Evolutionary conservation across 2,329 filamentous ascomycete species (phyloP).

Genomic region (Taxawa tesnikishii): DNA sequence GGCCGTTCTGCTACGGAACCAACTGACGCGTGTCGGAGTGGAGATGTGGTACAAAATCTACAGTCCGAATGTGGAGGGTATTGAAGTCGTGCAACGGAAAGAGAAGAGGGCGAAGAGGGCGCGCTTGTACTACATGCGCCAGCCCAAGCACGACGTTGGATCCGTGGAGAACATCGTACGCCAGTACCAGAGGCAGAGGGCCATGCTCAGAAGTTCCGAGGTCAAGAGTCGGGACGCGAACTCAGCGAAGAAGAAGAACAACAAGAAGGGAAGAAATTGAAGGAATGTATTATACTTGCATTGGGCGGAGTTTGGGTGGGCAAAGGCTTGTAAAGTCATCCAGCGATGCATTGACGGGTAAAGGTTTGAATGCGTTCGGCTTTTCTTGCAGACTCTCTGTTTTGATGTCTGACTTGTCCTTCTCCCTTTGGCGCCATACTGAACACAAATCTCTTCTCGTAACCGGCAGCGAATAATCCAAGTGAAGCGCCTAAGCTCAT

Average conservation of each 20-base stretch:
- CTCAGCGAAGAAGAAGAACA: constrained; percentile 18
- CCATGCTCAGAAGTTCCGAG: constrained; percentile 11
- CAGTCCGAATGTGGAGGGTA: constrained; percentile 74
- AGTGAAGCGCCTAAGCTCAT: no score
- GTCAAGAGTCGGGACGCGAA: constrained; percentile 17
- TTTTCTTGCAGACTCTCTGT: no score
- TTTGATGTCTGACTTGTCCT: no score
- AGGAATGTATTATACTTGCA: no score
- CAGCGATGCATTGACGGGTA: no score
- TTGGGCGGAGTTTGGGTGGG: no score
- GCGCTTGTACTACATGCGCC: constrained; percentile 79
- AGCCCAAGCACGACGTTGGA: constrained; percentile 77
- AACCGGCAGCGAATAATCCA: no score
- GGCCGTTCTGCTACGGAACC: constrained; percentile 72
- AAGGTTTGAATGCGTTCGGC: no score
- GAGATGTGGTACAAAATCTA: constrained; percentile 99
- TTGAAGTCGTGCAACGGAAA: constrained; percentile 84
- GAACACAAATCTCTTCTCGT: no score
- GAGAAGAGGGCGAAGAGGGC: constrained; percentile 78
- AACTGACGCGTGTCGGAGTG: constrained; percentile 74
- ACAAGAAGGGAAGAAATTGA: constrained; percentile 16
- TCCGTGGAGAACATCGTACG: constrained; percentile 70
- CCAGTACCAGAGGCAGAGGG: constrained; percentile 46
- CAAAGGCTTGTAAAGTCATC: no score
- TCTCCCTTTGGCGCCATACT: no score